These are phyloP conservation scores for Phytophthora litchii DNA, from an alignment of 352 stramenopile genomes.

Conservation along the genomic window DNA sequence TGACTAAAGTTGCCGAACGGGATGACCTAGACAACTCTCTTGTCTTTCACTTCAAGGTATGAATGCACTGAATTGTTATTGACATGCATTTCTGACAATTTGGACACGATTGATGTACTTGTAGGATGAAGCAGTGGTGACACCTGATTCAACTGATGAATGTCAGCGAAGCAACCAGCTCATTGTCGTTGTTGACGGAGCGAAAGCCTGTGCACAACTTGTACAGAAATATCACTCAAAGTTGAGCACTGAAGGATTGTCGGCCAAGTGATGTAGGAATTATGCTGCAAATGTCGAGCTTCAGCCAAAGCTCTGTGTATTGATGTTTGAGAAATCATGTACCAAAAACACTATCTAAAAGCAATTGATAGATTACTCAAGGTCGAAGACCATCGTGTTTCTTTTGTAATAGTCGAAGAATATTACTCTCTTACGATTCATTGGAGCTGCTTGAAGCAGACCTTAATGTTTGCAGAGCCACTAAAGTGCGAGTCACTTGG, in stretches of 20 bases:
- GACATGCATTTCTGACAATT: background rate
- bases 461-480: slow-evolving; percentile 41
- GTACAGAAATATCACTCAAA: slow-evolving; percentile 29
- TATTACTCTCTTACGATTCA: slow-evolving; percentile 14
- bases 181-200: slow-evolving; percentile 33
- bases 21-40: slow-evolving; percentile 67
- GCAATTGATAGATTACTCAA: slow-evolving; percentile 21
- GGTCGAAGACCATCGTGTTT: background rate
- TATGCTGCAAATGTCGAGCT: slow-evolving; percentile 17
- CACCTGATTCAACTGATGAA: slow-evolving; percentile 5
- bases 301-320: slow-evolving; percentile 1
- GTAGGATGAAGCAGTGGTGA: slow-evolving; percentile 7
- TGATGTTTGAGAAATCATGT: slow-evolving; percentile 28
- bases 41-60: slow-evolving; percentile 81
- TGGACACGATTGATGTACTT: slow-evolving; percentile 1
- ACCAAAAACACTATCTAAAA: slow-evolving; percentile 29
- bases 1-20: slow-evolving; percentile 62
- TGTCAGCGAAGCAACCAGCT: slow-evolving; percentile 18
- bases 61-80: background rate
- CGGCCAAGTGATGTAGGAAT: background rate
- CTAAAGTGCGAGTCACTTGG: slow-evolving; percentile 47
- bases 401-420: too few species aligned
- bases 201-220: slow-evolving; percentile 28
- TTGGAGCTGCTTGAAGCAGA: slow-evolving; percentile 34
- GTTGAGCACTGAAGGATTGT: slow-evolving; percentile 10